phyloP scores from a whole-genome alignment of 805 yeast genomes.

The Candida alai region DNA sequence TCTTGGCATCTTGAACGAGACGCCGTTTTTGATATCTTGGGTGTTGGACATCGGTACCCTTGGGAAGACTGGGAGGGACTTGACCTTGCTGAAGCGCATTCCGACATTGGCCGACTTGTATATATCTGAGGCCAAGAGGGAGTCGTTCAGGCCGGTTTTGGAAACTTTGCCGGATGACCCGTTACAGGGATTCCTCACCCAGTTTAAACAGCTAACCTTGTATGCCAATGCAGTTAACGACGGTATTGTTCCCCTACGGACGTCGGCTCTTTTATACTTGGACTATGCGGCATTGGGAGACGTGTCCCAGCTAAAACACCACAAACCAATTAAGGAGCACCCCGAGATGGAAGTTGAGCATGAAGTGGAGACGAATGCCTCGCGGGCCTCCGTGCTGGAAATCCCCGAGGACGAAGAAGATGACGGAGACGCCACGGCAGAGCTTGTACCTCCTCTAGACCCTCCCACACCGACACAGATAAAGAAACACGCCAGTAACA shows the following conservation, averaged over 20 bases:
- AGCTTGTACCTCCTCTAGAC: too few species aligned
- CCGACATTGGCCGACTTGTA: constrained; percentile 21
- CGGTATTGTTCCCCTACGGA: constrained; percentile 44
- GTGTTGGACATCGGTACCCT: constrained; percentile 41
- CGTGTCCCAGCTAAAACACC: constrained; percentile 25
- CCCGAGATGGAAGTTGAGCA: constrained; percentile 4
- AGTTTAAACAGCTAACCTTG: constrained; percentile 32
- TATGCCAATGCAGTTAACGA: constrained; percentile 45
- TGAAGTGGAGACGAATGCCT: constrained; percentile 10
- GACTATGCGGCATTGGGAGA: constrained; percentile 43
- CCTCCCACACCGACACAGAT: too few species aligned
- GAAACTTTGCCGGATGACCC: constrained; percentile 40
- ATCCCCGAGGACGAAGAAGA: constrained; percentile 23
- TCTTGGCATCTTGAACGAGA: constrained; percentile 39
- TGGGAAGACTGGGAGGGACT: constrained; percentile 44
- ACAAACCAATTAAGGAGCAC: constrained; percentile 8
- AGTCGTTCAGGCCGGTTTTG: constrained; percentile 29
- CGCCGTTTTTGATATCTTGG: constrained; percentile 37
- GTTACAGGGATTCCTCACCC: constrained; percentile 24
- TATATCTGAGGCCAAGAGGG: constrained; percentile 5
- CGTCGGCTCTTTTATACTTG: constrained; percentile 38
- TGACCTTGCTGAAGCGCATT: constrained; percentile 33
- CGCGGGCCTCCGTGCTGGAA: constrained; percentile 23
- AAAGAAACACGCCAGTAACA: neutral
- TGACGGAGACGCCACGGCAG: constrained; percentile 2